Evolutionary conservation across 2,329 filamentous ascomycete genomes (phyloP), one percentile per base, ranked within the genome.

Genomic region (Shiraia bambusicola): DNA sequence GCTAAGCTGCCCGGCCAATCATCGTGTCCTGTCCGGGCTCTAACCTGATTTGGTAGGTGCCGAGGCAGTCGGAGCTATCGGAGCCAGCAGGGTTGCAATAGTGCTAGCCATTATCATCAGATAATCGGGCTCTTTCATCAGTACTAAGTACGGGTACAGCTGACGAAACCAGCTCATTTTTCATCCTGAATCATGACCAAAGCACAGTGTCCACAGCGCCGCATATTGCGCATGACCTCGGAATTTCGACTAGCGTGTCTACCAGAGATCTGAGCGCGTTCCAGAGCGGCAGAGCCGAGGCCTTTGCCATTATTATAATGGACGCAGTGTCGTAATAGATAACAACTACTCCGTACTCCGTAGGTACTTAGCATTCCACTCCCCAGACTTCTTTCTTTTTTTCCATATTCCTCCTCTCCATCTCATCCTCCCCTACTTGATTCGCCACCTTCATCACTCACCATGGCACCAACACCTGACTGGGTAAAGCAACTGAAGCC

Each of bases 401-500:
- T 43, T 39, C 37, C 34, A 13, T 36, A 19, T 28, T 28, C 27
- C 25, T 41, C 24, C 40, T 38, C 27, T 40, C 43, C 37, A 40
- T 43, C 40, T 43, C 42, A 37, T 22, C 40, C 38, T 38, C 45
- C 48, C 44, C 44, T 40, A 38, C 25, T 10, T 22, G 28, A 28
- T 19, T 43, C 17, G 34, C 14, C 15, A 30, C 31, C 31, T 11
- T 28, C 34, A 47, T 30, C 52, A 72, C 9, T 28, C 34, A 47
- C 32, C 52, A 72, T 71, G 69, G 57, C 62, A 31, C 65, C 63
- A 39, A 68, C 75, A 53, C 80, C 80, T 46, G 72, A 77, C 67
- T 87, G 83, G 83, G 83, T 87, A 56, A 81, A 82, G 67, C 76
- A 79, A 53, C 73, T 87, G 52, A 82, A 78, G 72, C 82, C 82